Base-by-base conservation (phyloP, 1,284 basidiomycete species). In the Athelia psychrophila region DNA sequence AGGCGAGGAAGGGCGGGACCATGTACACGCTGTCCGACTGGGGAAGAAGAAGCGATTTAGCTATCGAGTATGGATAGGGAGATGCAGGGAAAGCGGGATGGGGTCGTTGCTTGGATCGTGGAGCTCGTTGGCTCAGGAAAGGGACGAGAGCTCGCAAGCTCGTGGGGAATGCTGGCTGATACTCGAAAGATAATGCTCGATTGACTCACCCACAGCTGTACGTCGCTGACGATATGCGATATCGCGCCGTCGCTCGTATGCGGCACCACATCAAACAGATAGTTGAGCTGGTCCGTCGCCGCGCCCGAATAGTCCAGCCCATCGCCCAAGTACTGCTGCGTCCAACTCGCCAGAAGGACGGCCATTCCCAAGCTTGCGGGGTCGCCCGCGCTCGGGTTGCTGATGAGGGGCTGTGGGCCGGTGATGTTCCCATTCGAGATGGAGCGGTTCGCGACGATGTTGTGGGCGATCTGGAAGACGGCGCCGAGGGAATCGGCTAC, bases 1-100 rank as follows among this genome's bases (percentile, higher is more conserved):
- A 93, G 0, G 95, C 93, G 8, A 98, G 69, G 70, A 95, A 97
- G 0, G 95, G 95, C 0, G 95, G 94, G 0, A 90, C 88, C 93
- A 95, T 93, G 69, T 90, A 93, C 8, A 90, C 77, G 51, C 76
- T 91, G 64, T 91, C 88, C 42, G 80, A 80, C 87, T 86, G 88
- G 52, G 6, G 45, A 51, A 30, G 18, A 55, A 44, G 25, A n/a
- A 10, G 12, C n/a, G 10, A 35, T 10, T 35, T 35, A 35, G n/a
- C 33, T 35, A 10, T n/a, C 33, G 12, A 10, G n/a, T n/a, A 35
- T n/a, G n/a, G 12, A 35, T 35, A 35, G 44, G 22, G 20, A 50
- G 33, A 58, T 10, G 1, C 4, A 35, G 12, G 1, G 10, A 45
- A n/a, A n/a, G n/a, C n/a, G n/a, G n/a, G n/a, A n/a, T n/a, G 19